Conservation (phyloP, 129 eudicot species). For the Tanacetum coccineum region DNA sequence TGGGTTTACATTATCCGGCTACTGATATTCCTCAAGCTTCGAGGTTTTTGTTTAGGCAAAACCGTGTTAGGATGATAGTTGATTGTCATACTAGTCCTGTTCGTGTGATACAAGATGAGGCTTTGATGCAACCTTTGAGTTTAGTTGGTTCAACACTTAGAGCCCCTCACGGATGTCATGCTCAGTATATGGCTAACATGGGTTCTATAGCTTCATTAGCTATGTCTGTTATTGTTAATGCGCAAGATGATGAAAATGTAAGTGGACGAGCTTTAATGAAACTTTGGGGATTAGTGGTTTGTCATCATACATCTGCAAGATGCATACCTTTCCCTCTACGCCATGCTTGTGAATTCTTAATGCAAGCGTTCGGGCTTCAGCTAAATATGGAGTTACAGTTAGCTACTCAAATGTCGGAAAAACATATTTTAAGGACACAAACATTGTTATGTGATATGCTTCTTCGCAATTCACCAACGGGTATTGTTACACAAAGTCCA, state of each 20-base stretch:
- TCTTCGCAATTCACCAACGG: conserved; percentile 74
- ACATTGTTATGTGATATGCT: conserved; percentile 93
- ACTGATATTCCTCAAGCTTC: conserved; percentile 98
- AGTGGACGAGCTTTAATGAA: conserved; percentile 45
- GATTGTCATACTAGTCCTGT: conserved; percentile 66
- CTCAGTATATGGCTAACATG: conserved; percentile 97
- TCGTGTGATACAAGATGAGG: conserved; percentile 62
- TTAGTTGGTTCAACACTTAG: conserved; percentile 87
- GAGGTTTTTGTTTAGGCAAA: conserved; percentile 68
- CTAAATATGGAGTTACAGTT: conserved; percentile 81
- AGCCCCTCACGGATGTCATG: conserved; percentile 96
- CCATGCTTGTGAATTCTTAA: conserved; percentile 86
- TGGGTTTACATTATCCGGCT: conserved; percentile 94
- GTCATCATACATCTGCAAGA: conserved; percentile 87
- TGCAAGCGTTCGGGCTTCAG: conserved; percentile 95
- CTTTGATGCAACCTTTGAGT: conserved; percentile 67
- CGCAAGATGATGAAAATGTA: conserved; percentile 48
- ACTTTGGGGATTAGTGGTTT: conserved; percentile 91
- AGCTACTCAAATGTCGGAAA: conserved; percentile 66
- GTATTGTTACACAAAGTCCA: conserved; percentile 80
- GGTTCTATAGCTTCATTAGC: conserved; percentile 85
- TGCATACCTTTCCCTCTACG: conserved; percentile 76
- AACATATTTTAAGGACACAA: conserved; percentile 77
- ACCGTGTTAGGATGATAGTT: conserved; percentile 81
- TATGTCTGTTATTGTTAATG: conserved; percentile 76